Evolutionary conservation across 2,329 filamentous ascomycete genomes (phyloP).

Genomic region (Bertia moriformis): DNA sequence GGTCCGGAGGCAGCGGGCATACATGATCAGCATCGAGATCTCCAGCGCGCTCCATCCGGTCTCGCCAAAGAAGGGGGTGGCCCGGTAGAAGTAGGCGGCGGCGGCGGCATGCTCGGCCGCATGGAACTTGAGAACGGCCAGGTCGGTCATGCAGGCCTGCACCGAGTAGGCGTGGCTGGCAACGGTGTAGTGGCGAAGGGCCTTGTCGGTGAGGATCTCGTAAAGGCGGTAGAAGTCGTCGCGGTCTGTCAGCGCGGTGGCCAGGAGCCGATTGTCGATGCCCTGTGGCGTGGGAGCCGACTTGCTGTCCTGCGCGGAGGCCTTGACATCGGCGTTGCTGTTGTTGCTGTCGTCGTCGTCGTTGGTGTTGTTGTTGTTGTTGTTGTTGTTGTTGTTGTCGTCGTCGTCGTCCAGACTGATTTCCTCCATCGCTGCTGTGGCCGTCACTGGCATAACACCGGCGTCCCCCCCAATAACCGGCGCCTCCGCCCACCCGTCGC

Average conservation of each 20-base stretch:
- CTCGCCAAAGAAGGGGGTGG: conserved; percentile 66
- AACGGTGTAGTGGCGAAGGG: conserved; percentile 68
- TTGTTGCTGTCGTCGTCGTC: conserved; percentile 12
- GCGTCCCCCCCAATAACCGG: conserved; percentile 27
- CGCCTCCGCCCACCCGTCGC: conserved; percentile 57
- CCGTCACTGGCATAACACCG: conserved; percentile 10
- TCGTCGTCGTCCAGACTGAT: conserved; percentile 17
- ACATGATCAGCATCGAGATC: conserved; percentile 71
- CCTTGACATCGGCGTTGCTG: background rate
- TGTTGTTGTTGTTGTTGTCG: conserved; percentile 6
- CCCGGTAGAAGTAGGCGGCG: conserved; percentile 61
- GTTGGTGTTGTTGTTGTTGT: conserved; percentile 5
- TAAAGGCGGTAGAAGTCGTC: conserved; percentile 56
- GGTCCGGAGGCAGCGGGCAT: conserved; percentile 69
- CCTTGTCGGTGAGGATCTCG: conserved; percentile 69
- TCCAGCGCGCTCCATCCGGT: conserved; percentile 69
- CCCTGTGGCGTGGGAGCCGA: conserved; percentile 19
- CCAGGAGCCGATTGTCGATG: conserved; percentile 39
- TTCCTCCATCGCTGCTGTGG: conserved; percentile 13
- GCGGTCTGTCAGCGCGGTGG: conserved; percentile 42
- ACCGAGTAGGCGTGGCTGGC: conserved; percentile 68
- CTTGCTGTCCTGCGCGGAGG: background rate
- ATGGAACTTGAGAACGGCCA: conserved; percentile 71
- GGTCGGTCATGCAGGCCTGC: conserved; percentile 65
- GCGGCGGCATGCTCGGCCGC: conserved; percentile 61